Evolutionary conservation across 164 flowering plant genomes (phyloP).

Genomic region (Euptelea pleiosperma): DNA sequence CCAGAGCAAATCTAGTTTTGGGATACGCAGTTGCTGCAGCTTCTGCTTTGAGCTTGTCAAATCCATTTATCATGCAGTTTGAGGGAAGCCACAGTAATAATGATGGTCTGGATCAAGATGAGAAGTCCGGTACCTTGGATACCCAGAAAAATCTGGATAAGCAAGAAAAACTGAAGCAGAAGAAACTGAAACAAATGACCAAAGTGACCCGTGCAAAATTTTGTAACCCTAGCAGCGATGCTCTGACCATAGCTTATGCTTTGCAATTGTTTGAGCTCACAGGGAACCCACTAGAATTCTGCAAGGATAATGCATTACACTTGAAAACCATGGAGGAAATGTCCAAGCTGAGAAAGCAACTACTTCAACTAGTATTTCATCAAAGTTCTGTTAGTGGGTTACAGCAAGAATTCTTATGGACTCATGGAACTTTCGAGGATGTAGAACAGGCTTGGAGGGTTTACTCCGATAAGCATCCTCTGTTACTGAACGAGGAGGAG

Average conservation of each 20-base stretch:
- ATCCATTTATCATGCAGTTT: constrained; percentile 60
- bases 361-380: constrained; percentile 64
- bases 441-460: constrained; percentile 74
- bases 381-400: constrained; percentile 25
- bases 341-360: constrained; percentile 88
- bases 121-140: constrained; percentile 15
- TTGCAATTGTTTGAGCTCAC: constrained; percentile 78
- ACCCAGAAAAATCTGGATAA: constrained; percentile 19
- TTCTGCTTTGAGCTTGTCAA: constrained; percentile 77
- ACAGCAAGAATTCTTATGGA: constrained; percentile 63
- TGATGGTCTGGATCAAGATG: constrained; percentile 29
- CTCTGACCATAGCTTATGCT: constrained; percentile 71
- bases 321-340: constrained; percentile 92
- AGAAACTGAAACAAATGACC: constrained; percentile 53
- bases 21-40: constrained; percentile 85
- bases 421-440: constrained; percentile 54
- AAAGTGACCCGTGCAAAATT: constrained; percentile 61
- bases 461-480: constrained; percentile 44
- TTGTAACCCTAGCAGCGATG: constrained; percentile 77
- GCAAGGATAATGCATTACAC: constrained; percentile 54
- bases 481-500: constrained; percentile 64
- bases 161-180: constrained; percentile 50
- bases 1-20: constrained; percentile 62
- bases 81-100: constrained; percentile 36
- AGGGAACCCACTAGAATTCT: constrained; percentile 48